These are phyloP conservation scores for Rhodotorula sp. DNA, from an alignment of 1,284 basidiomycete genomes.

Conservation along the genomic window DNA sequence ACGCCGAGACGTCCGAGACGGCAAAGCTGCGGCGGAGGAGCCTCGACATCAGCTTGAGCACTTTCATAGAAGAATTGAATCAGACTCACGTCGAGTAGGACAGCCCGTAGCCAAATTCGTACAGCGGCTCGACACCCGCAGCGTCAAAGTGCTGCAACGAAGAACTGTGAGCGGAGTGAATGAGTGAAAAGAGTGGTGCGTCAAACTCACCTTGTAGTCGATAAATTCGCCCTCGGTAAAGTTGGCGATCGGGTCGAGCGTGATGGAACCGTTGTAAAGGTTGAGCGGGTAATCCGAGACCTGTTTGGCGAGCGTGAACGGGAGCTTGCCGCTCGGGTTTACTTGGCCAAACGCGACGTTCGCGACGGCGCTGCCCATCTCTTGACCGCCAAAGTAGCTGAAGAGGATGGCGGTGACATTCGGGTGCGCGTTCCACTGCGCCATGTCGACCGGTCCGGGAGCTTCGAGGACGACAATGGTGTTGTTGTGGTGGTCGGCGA, in stretches of 20 bases:
- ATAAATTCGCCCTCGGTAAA: conserved; percentile 61
- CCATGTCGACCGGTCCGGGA: conserved; percentile 33
- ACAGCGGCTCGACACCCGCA: conserved; percentile 51
- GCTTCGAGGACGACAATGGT: conserved; percentile 71
- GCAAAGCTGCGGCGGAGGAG: conserved; percentile 44
- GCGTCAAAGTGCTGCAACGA: conserved; percentile 12
- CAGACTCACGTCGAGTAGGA: conserved; percentile 49
- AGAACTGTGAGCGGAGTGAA: background rate
- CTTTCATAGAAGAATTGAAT: background rate
- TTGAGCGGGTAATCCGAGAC: conserved; percentile 59
- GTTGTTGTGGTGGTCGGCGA: conserved; percentile 57
- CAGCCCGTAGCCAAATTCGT: conserved; percentile 54
- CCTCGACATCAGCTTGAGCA: background rate
- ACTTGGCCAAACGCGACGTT: conserved; percentile 51
- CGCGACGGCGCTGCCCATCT: conserved; percentile 46
- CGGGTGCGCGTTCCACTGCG: conserved; percentile 33
- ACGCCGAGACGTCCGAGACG: conserved; percentile 46
- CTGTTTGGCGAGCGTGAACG: conserved; percentile 61
- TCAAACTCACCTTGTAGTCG: conserved; percentile 41
- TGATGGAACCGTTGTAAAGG: conserved; percentile 27
- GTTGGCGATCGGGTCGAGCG: background rate
- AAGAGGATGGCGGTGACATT: conserved; percentile 47
- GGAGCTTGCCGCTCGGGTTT: conserved; percentile 55
- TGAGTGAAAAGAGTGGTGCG: too few species aligned
- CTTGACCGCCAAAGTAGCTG: conserved; percentile 44